phyloP scores from a whole-genome alignment of 2,329 filamentous ascomycete genomes.

The Xylaria polymorpha region DNA sequence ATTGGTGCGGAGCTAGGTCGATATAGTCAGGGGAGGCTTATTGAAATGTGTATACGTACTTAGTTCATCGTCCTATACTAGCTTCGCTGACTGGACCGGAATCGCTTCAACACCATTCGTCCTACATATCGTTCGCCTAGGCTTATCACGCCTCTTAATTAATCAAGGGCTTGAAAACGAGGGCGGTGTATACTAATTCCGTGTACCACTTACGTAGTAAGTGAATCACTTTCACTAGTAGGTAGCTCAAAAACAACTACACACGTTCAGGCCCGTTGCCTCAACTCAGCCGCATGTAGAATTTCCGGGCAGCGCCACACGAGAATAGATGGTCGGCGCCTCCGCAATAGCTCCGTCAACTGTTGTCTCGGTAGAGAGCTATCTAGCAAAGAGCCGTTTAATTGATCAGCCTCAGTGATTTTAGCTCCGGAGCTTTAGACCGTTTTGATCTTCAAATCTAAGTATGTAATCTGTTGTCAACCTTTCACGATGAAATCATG shows the following conservation, averaged over 20 bases:
- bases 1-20: conserved; percentile 6
- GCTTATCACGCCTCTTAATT: conserved; percentile 28
- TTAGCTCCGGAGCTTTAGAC: conserved; percentile 5
- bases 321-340: conserved; percentile 19
- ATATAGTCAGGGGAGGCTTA: conserved; percentile 21
- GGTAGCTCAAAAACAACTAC: not conserved
- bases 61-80: not conserved
- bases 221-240: not conserved
- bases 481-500: not conserved
- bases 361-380: not conserved
- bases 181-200: not conserved
- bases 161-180: conserved; percentile 1
- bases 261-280: conserved; percentile 17
- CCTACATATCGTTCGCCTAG: conserved; percentile 4
- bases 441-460: not conserved
- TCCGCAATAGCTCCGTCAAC: conserved; percentile 11
- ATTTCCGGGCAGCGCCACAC: not conserved
- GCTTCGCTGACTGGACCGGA: not conserved
- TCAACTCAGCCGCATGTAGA: conserved; percentile 31
- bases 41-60: conserved; percentile 5
- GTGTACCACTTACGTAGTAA: not conserved
- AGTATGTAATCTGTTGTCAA: conserved; percentile 1
- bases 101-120: conserved; percentile 3
- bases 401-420: not conserved
- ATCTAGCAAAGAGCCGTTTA: not conserved